Conservation (phyloP, 2,329 filamentous ascomycete genomes). For the Huntiella abstrusa region DNA sequence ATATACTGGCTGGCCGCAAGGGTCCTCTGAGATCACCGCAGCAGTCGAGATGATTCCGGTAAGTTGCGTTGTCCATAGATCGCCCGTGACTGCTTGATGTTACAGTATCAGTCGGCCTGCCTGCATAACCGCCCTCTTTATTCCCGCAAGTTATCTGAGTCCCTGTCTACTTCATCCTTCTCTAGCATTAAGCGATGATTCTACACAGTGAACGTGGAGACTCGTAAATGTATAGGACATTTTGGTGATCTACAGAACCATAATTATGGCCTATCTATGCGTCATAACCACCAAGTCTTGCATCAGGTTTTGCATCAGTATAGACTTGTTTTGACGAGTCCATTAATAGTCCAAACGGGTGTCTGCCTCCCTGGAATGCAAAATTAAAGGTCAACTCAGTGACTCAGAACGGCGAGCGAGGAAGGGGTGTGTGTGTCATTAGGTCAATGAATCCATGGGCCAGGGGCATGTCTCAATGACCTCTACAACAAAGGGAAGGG, state of each 20-base stretch:
- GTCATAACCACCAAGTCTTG: too few relatives aligned
- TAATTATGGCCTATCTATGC: too few relatives aligned
- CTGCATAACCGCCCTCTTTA: not conserved
- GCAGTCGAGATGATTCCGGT: slow-evolving; percentile 10
- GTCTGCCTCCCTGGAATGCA: too few relatives aligned
- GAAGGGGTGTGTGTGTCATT: too few relatives aligned
- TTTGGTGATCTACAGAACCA: not conserved
- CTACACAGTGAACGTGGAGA: not conserved
- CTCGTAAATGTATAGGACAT: not conserved
- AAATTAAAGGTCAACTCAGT: too few relatives aligned
- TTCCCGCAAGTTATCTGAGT: not conserved
- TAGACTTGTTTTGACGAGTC: too few relatives aligned
- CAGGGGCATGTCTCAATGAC: too few relatives aligned
- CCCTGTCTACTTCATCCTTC: not conserved
- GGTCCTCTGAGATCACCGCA: slow-evolving; percentile 1
- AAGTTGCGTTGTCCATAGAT: not conserved
- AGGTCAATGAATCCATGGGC: too few relatives aligned
- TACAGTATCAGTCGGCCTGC: not conserved
- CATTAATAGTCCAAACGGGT: too few relatives aligned
- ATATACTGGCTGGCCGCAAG: slow-evolving; percentile 2
- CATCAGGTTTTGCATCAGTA: too few relatives aligned
- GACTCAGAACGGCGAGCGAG: too few relatives aligned
- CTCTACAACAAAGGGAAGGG: too few relatives aligned
- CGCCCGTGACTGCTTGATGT: not conserved
- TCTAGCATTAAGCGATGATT: not conserved